Percentiles rank a stretch among this genome's conserved stretches.
Evolutionary conservation across 2,329 filamentous ascomycete genomes (phyloP).

Genomic region (Fusarium brevicatenulatum): DNA sequence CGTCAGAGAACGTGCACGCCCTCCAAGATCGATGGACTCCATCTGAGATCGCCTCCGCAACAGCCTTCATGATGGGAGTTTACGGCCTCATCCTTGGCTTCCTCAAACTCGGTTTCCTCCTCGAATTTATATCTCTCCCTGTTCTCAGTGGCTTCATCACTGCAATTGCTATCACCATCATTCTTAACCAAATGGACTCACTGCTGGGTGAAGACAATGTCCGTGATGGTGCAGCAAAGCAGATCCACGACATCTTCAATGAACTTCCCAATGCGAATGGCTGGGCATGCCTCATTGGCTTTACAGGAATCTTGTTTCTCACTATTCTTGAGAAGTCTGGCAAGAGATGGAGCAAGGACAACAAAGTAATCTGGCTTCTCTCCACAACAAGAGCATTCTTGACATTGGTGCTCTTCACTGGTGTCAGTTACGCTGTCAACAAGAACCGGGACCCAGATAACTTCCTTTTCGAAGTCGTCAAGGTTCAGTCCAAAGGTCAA

Average conservation of each 20-base stretch:
- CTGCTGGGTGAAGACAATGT: slow-evolving; percentile 65
- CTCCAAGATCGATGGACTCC: slow-evolving; percentile 62
- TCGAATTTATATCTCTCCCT: slow-evolving; percentile 73
- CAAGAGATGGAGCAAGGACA: slow-evolving; percentile 67
- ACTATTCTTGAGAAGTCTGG: slow-evolving; percentile 66
- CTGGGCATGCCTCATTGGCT: slow-evolving; percentile 67
- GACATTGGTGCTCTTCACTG: slow-evolving; percentile 69
- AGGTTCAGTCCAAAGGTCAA: slow-evolving; percentile 67
- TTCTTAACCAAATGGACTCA: slow-evolving; percentile 70
- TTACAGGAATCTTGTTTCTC: slow-evolving; percentile 66
- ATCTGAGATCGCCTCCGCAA: slow-evolving; percentile 67
- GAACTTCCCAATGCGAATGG: slow-evolving; percentile 67
- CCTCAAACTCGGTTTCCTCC: slow-evolving; percentile 70
- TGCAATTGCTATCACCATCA: slow-evolving; percentile 72
- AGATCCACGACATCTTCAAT: slow-evolving; percentile 68
- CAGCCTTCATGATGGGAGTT: slow-evolving; percentile 71
- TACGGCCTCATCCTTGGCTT: slow-evolving; percentile 69
- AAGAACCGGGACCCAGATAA: slow-evolving; percentile 54
- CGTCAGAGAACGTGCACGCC: slow-evolving; percentile 67
- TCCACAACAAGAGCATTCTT: slow-evolving; percentile 70
- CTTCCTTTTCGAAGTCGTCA: slow-evolving; percentile 65
- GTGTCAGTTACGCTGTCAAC: slow-evolving; percentile 72
- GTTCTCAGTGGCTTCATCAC: slow-evolving; percentile 74
- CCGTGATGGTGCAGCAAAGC: slow-evolving; percentile 62
- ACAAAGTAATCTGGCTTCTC: slow-evolving; percentile 66